Percentiles rank a stretch among this genome's conserved stretches.
phyloP scores from a whole-genome alignment of 129 eudicot species.

The Artemisia annua region DNA sequence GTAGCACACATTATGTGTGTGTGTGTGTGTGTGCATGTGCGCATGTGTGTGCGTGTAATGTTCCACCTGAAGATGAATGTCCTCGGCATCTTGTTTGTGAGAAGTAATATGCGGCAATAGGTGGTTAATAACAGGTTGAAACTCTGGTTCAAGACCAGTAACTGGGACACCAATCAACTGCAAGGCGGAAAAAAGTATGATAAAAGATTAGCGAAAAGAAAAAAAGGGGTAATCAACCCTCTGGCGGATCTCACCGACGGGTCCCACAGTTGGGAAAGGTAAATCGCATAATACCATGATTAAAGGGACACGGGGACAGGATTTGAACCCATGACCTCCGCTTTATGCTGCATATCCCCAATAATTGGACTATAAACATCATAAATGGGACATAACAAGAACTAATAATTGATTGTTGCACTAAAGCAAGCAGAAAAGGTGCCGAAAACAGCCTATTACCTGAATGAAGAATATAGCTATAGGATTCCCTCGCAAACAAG shows the following conservation, averaged over 20 bases:
- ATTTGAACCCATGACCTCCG: too few relatives aligned
- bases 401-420: conserved; percentile 5
- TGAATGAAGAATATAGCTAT: conserved; percentile 95
- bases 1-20: background rate
- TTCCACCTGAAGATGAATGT: conserved; percentile 82
- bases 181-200: conserved; percentile 24
- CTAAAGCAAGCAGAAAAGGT: background rate
- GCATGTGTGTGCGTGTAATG: background rate
- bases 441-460: conserved; percentile 37
- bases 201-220: conserved; percentile 4
- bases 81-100: conserved; percentile 72
- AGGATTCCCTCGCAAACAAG: conserved; percentile 95
- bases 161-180: conserved; percentile 91
- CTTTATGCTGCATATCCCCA: too few relatives aligned
- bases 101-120: conserved; percentile 73
- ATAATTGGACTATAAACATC: background rate
- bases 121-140: conserved; percentile 82
- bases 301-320: too few relatives aligned
- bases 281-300: too few relatives aligned
- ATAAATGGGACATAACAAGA: conserved; percentile 6
- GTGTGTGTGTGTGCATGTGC: too few relatives aligned
- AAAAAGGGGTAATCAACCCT: too few relatives aligned
- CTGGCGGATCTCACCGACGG: too few relatives aligned
- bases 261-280: too few relatives aligned
- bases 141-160: conserved; percentile 90